phyloP scores from a whole-genome alignment of 441 rosid genomes.

The Rhodomyrtus psidioides region DNA sequence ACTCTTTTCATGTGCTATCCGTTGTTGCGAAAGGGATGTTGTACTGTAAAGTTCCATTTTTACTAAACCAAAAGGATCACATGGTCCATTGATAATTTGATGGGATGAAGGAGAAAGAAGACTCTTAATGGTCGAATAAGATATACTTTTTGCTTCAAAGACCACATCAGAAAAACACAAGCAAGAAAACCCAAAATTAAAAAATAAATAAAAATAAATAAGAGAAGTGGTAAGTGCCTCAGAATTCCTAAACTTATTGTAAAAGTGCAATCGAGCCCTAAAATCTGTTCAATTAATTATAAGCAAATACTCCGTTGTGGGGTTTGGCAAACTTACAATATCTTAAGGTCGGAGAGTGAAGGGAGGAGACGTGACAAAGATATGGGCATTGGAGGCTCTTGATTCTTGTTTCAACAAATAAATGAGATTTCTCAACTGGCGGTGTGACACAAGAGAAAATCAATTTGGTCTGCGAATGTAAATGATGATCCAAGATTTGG shows the following conservation, averaged over 20 bases:
- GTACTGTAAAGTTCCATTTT: background rate
- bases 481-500: background rate
- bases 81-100: background rate
- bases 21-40: background rate
- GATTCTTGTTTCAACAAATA: background rate
- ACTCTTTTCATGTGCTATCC: constrained; percentile 6
- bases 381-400: background rate
- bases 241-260: background rate
- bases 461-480: background rate
- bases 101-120: background rate
- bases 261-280: background rate
- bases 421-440: background rate
- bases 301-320: background rate
- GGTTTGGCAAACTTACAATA: background rate
- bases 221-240: background rate
- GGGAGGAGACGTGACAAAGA: background rate
- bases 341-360: background rate
- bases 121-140: no score
- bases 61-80: background rate
- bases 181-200: background rate
- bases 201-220: background rate
- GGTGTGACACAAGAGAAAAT: background rate
- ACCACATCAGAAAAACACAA: background rate
- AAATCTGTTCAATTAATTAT: no score
- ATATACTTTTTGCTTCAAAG: background rate